Conservation (phyloP, 164 flowering plant species). For the Kalanchoe fedtschenkoi region DNA sequence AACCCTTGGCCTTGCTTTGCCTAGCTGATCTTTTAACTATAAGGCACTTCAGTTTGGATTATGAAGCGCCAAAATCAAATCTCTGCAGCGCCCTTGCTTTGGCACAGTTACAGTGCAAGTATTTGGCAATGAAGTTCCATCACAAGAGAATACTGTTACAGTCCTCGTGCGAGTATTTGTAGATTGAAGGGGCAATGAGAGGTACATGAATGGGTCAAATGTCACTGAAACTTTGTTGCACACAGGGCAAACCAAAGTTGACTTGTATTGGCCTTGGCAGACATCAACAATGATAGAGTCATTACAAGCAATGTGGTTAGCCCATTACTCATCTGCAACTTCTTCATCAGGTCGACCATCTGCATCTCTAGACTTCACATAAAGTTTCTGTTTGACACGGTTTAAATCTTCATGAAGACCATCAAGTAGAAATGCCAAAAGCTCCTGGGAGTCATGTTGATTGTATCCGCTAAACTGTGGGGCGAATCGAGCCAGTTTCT, state of each 20-base stretch:
- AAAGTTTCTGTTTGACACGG: conserved; percentile 79
- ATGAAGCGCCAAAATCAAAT: neutral
- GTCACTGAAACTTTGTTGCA: neutral
- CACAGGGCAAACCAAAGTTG: neutral
- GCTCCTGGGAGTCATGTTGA: conserved; percentile 98
- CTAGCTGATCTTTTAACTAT: no score
- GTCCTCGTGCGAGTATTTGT: neutral
- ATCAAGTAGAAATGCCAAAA: conserved; percentile 86
- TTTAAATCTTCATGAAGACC: no score
- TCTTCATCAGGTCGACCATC: conserved; percentile 62
- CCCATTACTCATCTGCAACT: conserved; percentile 85
- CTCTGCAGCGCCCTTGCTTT: neutral
- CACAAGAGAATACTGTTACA: neutral
- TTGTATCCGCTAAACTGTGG: conserved; percentile 96
- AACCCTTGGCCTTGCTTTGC: no score
- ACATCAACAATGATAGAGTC: conserved; percentile 81
- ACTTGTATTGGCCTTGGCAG: conserved; percentile 28
- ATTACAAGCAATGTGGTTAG: conserved; percentile 73
- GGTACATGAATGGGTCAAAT: neutral
- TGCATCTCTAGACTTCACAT: conserved; percentile 67
- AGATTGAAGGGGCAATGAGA: neutral
- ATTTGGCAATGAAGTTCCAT: neutral
- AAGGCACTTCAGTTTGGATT: neutral
- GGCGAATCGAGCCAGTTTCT: conserved; percentile 92
- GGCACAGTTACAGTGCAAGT: neutral